A percentile compares a stretch with the other conserved stretches of the same genome.
These are phyloP conservation scores for Pythium biforme DNA, from an alignment of 352 stramenopile species.

Conservation along the genomic window DNA sequence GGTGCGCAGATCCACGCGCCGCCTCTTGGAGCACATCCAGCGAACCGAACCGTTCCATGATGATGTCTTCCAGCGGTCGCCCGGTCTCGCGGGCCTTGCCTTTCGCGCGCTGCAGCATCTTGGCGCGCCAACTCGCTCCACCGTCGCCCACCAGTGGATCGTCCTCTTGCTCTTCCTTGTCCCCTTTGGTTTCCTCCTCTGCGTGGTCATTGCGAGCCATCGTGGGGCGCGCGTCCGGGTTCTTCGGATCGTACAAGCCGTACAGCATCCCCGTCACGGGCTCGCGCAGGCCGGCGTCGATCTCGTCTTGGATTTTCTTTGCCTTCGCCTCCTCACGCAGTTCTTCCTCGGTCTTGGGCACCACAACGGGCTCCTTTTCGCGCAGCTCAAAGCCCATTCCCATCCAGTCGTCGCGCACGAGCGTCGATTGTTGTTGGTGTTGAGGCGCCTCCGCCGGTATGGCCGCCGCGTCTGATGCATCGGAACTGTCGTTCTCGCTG, in stretches of 20 bases:
- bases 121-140: constrained; percentile 78
- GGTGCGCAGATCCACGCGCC: constrained; percentile 42
- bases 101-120: constrained; percentile 78
- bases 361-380: constrained; percentile 21
- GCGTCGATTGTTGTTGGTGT: constrained; percentile 1
- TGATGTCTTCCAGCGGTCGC: constrained; percentile 53
- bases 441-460: too few species aligned
- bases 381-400: constrained; percentile 62
- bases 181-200: constrained; percentile 21
- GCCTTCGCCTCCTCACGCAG: constrained; percentile 43
- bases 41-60: constrained; percentile 56
- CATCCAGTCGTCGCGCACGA: constrained; percentile 82
- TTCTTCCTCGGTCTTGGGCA: constrained; percentile 43
- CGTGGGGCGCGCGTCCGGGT: constrained; percentile 42
- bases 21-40: constrained; percentile 56
- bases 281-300: constrained; percentile 69
- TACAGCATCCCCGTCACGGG: constrained; percentile 80
- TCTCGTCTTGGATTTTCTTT: constrained; percentile 69
- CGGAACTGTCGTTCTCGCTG: constrained; percentile 9
- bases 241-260: constrained; percentile 79
- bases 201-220: constrained; percentile 17
- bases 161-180: constrained; percentile 9
- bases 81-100: constrained; percentile 56
- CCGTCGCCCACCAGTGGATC: constrained; percentile 61
- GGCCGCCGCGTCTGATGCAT: not conserved